These are phyloP conservation scores for Xylaria sp. DNA, from an alignment of 2,329 filamentous ascomycete genomes.

Conservation along the genomic window DNA sequence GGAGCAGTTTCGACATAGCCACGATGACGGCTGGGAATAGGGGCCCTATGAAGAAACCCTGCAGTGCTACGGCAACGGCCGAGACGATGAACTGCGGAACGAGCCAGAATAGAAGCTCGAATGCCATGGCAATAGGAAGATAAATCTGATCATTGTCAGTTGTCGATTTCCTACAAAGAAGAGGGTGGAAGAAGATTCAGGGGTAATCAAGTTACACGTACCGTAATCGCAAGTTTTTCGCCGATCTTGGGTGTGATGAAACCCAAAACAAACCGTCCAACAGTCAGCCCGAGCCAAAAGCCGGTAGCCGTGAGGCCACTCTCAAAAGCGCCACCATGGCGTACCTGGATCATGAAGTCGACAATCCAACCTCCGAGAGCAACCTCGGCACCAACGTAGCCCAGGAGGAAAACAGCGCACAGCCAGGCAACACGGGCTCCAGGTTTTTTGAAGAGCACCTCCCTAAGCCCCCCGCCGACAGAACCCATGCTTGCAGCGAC, in stretches of 20 bases:
- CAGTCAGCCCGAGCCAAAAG: conserved; percentile 82
- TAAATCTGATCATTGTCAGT: conserved; percentile 59
- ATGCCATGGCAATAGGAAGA: conserved; percentile 68
- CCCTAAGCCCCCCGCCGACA: conserved; percentile 46
- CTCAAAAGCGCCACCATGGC: conserved; percentile 73
- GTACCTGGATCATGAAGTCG: conserved; percentile 81
- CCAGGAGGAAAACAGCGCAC: conserved; percentile 76
- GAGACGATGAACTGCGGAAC: conserved; percentile 81
- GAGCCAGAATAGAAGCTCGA: conserved; percentile 83
- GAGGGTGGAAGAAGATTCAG: neutral
- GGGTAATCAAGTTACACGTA: conserved; percentile 38
- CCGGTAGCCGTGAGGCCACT: conserved; percentile 80
- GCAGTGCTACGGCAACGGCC: conserved; percentile 74
- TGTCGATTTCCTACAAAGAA: neutral
- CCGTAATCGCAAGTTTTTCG: conserved; percentile 70
- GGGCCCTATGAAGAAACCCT: conserved; percentile 84
- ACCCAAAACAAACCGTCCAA: conserved; percentile 75
- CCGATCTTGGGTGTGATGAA: conserved; percentile 78
- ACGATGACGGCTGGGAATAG: conserved; percentile 79
- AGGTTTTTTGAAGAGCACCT: conserved; percentile 56
- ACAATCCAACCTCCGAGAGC: conserved; percentile 85
- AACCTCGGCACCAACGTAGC: conserved; percentile 81
- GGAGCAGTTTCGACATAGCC: conserved; percentile 74
- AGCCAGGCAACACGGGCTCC: conserved; percentile 71
- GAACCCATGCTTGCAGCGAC: conserved; percentile 44